Percentiles rank a stretch among this genome's conserved stretches.
Evolutionary conservation across 1,284 basidiomycete genomes (phyloP).

Genomic region (Cryptococcus maquisensis): DNA sequence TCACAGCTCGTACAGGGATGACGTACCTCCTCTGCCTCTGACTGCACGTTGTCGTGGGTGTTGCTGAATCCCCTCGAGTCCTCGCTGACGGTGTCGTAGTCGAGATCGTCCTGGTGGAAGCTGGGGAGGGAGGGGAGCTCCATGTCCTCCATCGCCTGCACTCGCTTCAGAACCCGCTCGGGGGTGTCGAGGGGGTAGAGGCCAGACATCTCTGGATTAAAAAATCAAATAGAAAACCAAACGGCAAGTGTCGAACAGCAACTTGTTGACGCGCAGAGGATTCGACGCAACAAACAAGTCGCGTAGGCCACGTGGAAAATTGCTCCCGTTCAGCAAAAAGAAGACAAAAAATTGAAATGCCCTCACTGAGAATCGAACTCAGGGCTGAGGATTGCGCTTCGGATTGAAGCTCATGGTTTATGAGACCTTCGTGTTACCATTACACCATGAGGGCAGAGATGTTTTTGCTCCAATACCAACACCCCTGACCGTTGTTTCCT

Average conservation of each 20-base stretch:
- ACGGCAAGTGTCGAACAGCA: background rate
- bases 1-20: background rate
- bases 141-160: constrained; percentile 36
- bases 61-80: constrained; percentile 1
- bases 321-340: background rate
- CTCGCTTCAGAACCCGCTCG: constrained; percentile 33
- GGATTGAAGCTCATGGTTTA: background rate
- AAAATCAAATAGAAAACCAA: background rate
- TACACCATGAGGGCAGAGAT: background rate
- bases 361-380: constrained; percentile 2
- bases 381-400: background rate
- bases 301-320: background rate
- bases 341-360: background rate
- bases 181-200: constrained; percentile 33
- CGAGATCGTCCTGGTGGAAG: constrained; percentile 39
- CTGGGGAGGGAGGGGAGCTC: constrained; percentile 45
- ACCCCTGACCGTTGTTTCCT: too few relatives aligned
- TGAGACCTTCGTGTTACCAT: constrained; percentile 2
- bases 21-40: constrained; percentile 1
- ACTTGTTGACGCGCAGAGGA: background rate
- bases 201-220: constrained; percentile 20
- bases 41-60: constrained; percentile 1
- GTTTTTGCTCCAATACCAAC: background rate
- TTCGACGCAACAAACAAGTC: constrained; percentile 1
- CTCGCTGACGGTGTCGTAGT: constrained; percentile 26